Evolutionary conservation across 2,329 filamentous ascomycete genomes (phyloP).

Genomic region (Penicillium verrucosum): DNA sequence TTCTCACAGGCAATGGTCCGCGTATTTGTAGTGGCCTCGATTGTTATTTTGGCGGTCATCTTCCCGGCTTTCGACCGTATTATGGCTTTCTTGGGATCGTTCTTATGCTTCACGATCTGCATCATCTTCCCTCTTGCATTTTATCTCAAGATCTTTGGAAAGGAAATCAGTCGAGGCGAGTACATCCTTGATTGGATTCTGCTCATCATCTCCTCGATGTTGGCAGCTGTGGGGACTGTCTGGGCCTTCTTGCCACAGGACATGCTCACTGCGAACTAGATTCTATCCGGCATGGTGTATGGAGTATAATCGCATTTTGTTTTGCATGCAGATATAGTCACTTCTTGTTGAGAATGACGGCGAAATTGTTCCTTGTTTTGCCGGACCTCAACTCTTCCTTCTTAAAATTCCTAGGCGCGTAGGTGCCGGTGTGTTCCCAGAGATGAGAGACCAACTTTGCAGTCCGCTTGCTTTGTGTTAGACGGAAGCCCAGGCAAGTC

Average conservation of each 20-base stretch:
- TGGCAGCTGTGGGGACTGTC: constrained; percentile 75
- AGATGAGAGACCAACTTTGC: constrained; percentile 85
- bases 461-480: constrained; percentile 67
- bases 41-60: constrained; percentile 70
- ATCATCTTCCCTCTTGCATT: constrained; percentile 86
- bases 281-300: neutral
- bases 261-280: constrained; percentile 55
- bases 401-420: constrained; percentile 47
- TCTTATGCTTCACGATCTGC: constrained; percentile 90
- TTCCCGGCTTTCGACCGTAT: constrained; percentile 82
- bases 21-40: constrained; percentile 64
- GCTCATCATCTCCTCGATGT: constrained; percentile 63
- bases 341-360: constrained; percentile 59
- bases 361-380: constrained; percentile 81
- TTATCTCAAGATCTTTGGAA: constrained; percentile 82
- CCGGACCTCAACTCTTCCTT: constrained; percentile 79
- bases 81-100: constrained; percentile 85
- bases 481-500: constrained; percentile 68
- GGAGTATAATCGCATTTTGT: neutral
- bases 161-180: constrained; percentile 64
- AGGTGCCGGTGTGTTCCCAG: constrained; percentile 58
- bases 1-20: constrained; percentile 60
- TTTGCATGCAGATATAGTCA: constrained; percentile 8
- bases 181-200: constrained; percentile 65
- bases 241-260: constrained; percentile 86